phyloP scores from a whole-genome alignment of 768 basidiomycete genomes.

The Termitomyces titanicus region DNA sequence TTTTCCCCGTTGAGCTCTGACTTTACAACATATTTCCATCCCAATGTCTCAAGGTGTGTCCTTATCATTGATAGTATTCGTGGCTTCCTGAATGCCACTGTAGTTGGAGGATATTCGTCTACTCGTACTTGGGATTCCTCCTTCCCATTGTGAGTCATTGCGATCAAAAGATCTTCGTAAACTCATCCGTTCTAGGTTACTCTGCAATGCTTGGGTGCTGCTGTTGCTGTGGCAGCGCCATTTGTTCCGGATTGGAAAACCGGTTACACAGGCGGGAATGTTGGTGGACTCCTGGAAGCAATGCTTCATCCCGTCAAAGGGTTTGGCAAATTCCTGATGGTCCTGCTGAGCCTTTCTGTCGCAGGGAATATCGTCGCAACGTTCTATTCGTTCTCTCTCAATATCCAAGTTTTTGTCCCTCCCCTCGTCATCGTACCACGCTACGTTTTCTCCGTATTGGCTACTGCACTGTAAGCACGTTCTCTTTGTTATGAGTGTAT shows the following conservation, averaged over 20 bases:
- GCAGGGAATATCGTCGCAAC: conserved; percentile 80
- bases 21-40: conserved; percentile 68
- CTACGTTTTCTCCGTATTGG: conserved; percentile 72
- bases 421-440: conserved; percentile 58
- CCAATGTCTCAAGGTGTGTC: conserved; percentile 51
- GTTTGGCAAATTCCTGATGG: conserved; percentile 78
- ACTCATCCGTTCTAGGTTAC: conserved; percentile 32
- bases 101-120: conserved; percentile 63
- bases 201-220: conserved; percentile 52
- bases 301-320: conserved; percentile 67
- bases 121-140: conserved; percentile 67
- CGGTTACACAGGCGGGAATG: conserved; percentile 52
- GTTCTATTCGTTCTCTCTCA: conserved; percentile 77
- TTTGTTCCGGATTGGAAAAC: conserved; percentile 57
- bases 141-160: conserved; percentile 44
- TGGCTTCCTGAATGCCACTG: not conserved
- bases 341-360: conserved; percentile 78
- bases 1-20: conserved; percentile 64
- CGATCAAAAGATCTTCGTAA: not conserved
- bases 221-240: conserved; percentile 54
- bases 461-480: conserved; percentile 60
- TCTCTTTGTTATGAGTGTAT: not conserved
- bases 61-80: not conserved
- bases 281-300: conserved; percentile 70
- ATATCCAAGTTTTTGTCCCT: conserved; percentile 68